Evolutionary conservation across 768 basidiomycete genomes (phyloP), one percentile per base, ranked within the genome.

Genomic region (Dioszegia aurantiaca): DNA sequence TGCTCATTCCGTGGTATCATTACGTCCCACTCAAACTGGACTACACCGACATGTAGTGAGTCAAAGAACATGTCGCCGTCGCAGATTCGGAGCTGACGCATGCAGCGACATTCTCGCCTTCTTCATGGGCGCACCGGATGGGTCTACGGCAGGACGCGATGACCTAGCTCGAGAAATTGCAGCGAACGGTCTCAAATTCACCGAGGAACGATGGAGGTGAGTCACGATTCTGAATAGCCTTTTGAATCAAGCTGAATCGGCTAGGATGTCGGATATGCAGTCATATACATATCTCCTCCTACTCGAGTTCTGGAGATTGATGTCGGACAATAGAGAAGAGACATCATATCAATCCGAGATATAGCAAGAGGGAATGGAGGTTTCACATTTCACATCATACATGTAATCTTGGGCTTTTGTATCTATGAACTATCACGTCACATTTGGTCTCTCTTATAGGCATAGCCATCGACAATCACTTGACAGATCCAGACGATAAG

Each of bases 31-130:
- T 70, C n/a, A 64, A 72, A 40, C 24, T 74, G 10, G 70, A 74
- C 41, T 74, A 74, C 56, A 68, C 73, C 1, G 73, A 74, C 59
- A 62, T 74, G 21, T 69, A 72, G 72, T 74, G 43, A 63, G 72
- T 62, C n/a, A 30, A n/a, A n/a, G n/a, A n/a, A n/a, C n/a, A n/a
- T n/a, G n/a, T n/a, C n/a, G n/a, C n/a, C n/a, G n/a, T n/a, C n/a
- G n/a, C n/a, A n/a, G n/a, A n/a, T n/a, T n/a, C n/a, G n/a, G n/a
- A n/a, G 31, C 33, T 42, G 23, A 33, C 36, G 23, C 19, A 1
- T 42, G 8, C 51, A 74, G 72, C 58, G 73, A 74, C 39, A 69
- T 72, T 33, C 58, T 75, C 58, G 63, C 69, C 0, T 75, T 71
- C 58, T 75, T 72, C 58, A 59, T 58, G n/a, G 69, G 71, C 40